A percentile compares a stretch with the other conserved stretches of the same genome.
Evolutionary conservation across 345 rosid species (phyloP).

Genomic region (Lenwebbia sp.): DNA sequence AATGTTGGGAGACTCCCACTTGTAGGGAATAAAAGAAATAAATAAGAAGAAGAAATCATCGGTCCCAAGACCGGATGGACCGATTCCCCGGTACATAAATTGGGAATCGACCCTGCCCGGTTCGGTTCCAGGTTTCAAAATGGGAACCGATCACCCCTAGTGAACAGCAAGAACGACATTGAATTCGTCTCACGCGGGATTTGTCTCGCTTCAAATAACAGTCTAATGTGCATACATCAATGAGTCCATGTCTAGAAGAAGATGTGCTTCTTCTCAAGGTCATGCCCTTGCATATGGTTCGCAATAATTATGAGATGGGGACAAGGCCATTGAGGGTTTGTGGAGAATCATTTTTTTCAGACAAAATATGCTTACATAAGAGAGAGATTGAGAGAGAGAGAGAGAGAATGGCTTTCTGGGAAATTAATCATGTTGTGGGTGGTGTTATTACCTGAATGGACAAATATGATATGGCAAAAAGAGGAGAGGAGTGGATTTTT

Average conservation of each 20-base stretch:
- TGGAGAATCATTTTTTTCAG: conserved; percentile 40
- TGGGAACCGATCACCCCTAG: no score
- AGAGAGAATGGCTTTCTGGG: neutral
- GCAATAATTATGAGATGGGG: conserved; percentile 11
- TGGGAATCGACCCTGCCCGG: no score
- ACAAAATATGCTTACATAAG: conserved; percentile 39
- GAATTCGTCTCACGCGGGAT: neutral
- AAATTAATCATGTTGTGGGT: conserved; percentile 27
- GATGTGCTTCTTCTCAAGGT: neutral
- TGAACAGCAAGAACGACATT: neutral
- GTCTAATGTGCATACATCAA: neutral
- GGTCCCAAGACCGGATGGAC: no score
- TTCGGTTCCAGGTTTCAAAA: no score
- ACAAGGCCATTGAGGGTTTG: conserved; percentile 5
- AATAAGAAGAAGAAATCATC: no score
- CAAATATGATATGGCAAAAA: conserved; percentile 4
- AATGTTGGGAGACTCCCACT: no score
- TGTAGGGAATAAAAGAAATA: no score
- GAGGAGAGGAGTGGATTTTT: neutral
- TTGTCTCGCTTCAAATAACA: neutral
- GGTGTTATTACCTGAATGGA: conserved; percentile 33
- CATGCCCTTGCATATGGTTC: neutral
- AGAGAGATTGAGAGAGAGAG: conserved; percentile 9
- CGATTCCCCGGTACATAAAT: no score
- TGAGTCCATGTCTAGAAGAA: neutral